Evolutionary conservation across 2,329 filamentous ascomycete genomes (phyloP).

Genomic region (Claviceps purpurea): DNA sequence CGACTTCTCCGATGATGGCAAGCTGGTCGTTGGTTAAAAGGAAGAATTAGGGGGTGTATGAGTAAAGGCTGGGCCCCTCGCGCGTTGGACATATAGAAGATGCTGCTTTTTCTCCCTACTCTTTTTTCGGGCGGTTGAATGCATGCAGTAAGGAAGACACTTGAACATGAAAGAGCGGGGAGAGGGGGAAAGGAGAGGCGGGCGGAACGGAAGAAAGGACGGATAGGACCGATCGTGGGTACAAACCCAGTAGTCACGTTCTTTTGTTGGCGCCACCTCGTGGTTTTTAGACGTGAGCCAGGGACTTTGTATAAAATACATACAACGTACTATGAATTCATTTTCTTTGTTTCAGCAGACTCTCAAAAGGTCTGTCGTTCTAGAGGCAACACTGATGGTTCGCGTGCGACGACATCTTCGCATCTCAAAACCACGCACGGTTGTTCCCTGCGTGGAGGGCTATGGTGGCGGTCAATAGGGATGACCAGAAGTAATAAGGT

Average conservation of each 20-base stretch:
- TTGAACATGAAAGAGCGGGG: conserved; percentile 2
- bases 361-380: no score
- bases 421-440: no score
- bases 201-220: not conserved
- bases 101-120: not conserved
- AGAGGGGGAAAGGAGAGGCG: conserved; percentile 7
- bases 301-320: conserved; percentile 22
- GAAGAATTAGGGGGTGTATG: conserved; percentile 8
- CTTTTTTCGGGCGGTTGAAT: not conserved
- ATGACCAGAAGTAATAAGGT: no score
- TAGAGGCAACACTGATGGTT: no score
- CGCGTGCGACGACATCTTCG: no score
- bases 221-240: not conserved
- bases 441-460: no score
- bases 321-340: conserved; percentile 19
- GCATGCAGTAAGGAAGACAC: conserved; percentile 7
- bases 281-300: conserved; percentile 23
- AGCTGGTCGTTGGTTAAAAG: conserved; percentile 81
- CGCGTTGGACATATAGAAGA: conserved; percentile 7
- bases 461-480: no score
- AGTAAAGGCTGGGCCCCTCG: conserved; percentile 7
- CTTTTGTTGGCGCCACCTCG: conserved; percentile 13
- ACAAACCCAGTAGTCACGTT: conserved; percentile 4
- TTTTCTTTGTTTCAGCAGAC: not conserved
- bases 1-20: conserved; percentile 82